Evolutionary conservation across 139 green algal genomes (phyloP).

Genomic region (Chlamydomonas urium): DNA sequence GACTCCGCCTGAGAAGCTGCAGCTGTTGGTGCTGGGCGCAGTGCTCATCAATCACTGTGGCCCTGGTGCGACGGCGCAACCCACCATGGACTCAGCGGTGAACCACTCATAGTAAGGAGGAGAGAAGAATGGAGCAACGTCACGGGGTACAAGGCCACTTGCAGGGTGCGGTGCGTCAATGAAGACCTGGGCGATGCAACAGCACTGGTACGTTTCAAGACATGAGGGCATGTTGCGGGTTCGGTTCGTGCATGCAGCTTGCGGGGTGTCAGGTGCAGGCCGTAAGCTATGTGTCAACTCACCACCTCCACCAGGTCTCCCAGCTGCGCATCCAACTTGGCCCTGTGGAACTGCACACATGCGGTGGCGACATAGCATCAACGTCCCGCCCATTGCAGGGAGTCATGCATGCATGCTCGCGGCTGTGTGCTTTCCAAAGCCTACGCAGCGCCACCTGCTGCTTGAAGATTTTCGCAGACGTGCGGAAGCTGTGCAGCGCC

Average conservation of each 20-base stretch:
- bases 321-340: conserved; percentile 36
- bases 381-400: background rate
- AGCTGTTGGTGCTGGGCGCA: no score
- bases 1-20: no score
- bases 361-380: background rate
- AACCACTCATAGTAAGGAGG: conserved; percentile 48
- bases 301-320: conserved; percentile 46
- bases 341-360: conserved; percentile 25
- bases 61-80: background rate
- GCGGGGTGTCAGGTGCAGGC: background rate
- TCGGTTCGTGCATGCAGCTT: background rate
- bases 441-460: conserved; percentile 32
- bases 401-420: background rate
- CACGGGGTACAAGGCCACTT: conserved; percentile 43
- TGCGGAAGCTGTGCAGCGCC: conserved; percentile 55
- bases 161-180: conserved; percentile 50
- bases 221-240: background rate
- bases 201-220: background rate
- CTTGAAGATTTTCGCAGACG: conserved; percentile 43
- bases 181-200: conserved; percentile 23
- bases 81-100: conserved; percentile 33
- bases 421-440: background rate
- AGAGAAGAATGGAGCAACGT: conserved; percentile 44
- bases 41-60: background rate
- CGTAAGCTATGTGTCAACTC: conserved; percentile 1